These are phyloP conservation scores for Sporothrix inflata DNA, from an alignment of 2,329 filamentous ascomycete genomes.

Conservation along the genomic window DNA sequence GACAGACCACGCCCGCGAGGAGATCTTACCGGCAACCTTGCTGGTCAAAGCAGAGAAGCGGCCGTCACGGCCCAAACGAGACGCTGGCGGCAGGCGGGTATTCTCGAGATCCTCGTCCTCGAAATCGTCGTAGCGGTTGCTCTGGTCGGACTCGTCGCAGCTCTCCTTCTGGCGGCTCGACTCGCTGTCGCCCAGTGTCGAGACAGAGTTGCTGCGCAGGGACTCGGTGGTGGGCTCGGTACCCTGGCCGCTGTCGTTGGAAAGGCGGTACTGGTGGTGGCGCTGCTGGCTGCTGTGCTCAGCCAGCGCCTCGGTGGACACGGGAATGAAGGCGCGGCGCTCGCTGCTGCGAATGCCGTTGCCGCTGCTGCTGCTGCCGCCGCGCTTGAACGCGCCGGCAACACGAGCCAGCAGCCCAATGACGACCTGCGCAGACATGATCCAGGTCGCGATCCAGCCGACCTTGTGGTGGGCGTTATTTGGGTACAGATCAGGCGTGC, in stretches of 20 bases:
- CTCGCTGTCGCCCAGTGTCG: conserved; percentile 57
- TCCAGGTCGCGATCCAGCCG: conserved; percentile 80
- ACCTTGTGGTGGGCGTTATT: conserved; percentile 87
- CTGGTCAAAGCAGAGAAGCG: conserved; percentile 56
- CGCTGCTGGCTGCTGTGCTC: conserved; percentile 48
- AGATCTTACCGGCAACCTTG: conserved; percentile 59
- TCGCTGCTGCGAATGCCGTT: conserved; percentile 45
- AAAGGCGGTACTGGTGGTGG: conserved; percentile 52
- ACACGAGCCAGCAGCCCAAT: conserved; percentile 68
- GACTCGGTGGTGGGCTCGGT: conserved; percentile 72
- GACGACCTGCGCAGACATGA: conserved; percentile 70
- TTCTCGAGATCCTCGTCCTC: conserved; percentile 46
- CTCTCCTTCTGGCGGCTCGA: conserved; percentile 51
- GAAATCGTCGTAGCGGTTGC: conserved; percentile 45
- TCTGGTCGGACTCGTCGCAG: conserved; percentile 53
- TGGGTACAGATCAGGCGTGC: conserved; percentile 82
- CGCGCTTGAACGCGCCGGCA: conserved; percentile 48
- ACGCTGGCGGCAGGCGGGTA: conserved; percentile 42
- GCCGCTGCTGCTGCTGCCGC: background rate
- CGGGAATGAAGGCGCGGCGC: conserved; percentile 63
- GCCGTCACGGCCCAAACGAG: conserved; percentile 47
- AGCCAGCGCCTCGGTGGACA: conserved; percentile 59
- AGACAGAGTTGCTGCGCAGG: conserved; percentile 66
- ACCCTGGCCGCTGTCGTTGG: conserved; percentile 74
- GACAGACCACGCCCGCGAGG: conserved; percentile 58